phyloP scores from a whole-genome alignment of 352 stramenopile genomes.

The Pythium pectinolyticum region DNA sequence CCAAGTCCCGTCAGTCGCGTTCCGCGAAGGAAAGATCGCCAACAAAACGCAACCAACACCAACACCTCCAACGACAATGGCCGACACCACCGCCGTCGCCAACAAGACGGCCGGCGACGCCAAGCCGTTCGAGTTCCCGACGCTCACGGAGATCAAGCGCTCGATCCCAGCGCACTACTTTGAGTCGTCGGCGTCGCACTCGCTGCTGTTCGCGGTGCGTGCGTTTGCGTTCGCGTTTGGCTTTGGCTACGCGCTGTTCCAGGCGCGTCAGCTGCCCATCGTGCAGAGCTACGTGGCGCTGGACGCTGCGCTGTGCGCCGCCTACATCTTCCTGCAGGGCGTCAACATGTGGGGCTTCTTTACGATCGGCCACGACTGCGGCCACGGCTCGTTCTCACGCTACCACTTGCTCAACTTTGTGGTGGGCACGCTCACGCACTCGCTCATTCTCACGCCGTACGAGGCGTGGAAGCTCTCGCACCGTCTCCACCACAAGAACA shows the following conservation, averaged over 20 bases:
- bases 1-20: background rate
- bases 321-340: conserved; percentile 72
- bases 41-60: background rate
- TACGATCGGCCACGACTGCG: conserved; percentile 79
- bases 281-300: conserved; percentile 37
- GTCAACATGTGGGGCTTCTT: conserved; percentile 87
- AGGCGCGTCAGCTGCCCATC: conserved; percentile 41
- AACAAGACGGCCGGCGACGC: background rate
- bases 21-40: background rate
- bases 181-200: conserved; percentile 65
- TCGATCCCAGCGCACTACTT: conserved; percentile 70
- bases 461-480: conserved; percentile 82
- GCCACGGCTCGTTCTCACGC: conserved; percentile 77
- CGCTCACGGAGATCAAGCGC: conserved; percentile 81
- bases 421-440: conserved; percentile 78
- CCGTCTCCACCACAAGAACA: conserved; percentile 88
- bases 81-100: background rate
- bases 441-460: conserved; percentile 78
- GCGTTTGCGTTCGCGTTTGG: conserved; percentile 45
- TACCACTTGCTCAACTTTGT: conserved; percentile 78
- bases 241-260: conserved; percentile 45
- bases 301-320: conserved; percentile 45
- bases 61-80: background rate
- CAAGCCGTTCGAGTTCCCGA: conserved; percentile 61
- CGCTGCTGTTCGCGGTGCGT: conserved; percentile 72